A percentile compares a stretch with the other conserved stretches of the same genome.
phyloP scores from a whole-genome alignment of 345 rosid genomes.

The Bretschneidera sinensis region DNA sequence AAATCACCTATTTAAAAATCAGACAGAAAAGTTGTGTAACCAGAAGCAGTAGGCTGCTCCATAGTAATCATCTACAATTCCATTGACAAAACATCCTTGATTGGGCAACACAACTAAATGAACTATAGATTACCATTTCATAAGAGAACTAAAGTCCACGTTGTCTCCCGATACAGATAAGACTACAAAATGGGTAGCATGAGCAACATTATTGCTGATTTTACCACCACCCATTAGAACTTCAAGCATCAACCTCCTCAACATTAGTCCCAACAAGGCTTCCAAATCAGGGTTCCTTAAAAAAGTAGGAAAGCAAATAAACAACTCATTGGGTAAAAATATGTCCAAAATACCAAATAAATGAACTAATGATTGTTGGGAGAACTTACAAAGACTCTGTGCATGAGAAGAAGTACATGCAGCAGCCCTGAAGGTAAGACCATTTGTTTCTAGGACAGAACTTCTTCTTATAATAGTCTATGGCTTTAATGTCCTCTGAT shows the following conservation, averaged over 20 bases:
- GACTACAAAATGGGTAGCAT: conserved; percentile 75
- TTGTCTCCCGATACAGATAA: conserved; percentile 38
- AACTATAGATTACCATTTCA: conserved; percentile 36
- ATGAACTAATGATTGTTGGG: conserved; percentile 1
- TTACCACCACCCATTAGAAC: conserved; percentile 76
- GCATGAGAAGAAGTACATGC: conserved; percentile 45
- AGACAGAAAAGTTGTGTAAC: too few relatives aligned
- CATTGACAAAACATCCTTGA: not conserved
- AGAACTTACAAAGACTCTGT: conserved; percentile 45
- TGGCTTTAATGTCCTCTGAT: conserved; percentile 37
- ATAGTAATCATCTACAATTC: too few relatives aligned
- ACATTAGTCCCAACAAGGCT: conserved; percentile 39
- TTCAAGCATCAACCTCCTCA: conserved; percentile 71
- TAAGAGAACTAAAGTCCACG: conserved; percentile 39
- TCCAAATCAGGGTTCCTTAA: conserved; percentile 58
- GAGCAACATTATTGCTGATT: conserved; percentile 47
- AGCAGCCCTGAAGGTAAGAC: conserved; percentile 65
- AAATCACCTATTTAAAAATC: too few relatives aligned
- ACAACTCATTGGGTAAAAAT: not conserved
- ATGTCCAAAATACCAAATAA: not conserved
- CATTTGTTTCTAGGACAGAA: conserved; percentile 70
- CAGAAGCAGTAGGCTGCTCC: not conserved
- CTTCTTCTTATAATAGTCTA: conserved; percentile 60
- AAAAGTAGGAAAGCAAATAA: conserved; percentile 15
- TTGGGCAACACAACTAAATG: not conserved